phyloP scores from a whole-genome alignment of 306 rosid species.

The Mimosa pudica region DNA sequence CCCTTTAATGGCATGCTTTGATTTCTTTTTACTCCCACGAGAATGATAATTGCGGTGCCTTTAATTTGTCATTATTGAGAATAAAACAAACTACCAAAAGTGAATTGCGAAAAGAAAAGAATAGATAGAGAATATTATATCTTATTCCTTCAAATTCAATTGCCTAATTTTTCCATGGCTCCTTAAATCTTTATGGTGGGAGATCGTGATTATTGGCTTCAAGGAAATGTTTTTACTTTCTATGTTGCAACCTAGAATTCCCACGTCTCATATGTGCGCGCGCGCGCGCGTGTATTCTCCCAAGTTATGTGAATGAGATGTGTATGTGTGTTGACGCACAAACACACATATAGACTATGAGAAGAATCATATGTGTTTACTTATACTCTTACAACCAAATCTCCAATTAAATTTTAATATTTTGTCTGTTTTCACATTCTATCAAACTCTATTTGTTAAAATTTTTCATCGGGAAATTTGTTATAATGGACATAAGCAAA shows the following conservation, averaged over 20 bases:
- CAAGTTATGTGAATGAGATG: background rate
- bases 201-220: background rate
- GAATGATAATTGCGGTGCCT: conserved; percentile 3
- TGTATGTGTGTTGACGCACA: too few relatives aligned
- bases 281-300: background rate
- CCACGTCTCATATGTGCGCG: background rate
- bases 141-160: background rate
- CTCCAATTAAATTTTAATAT: too few relatives aligned
- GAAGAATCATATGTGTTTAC: background rate
- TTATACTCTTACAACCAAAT: background rate
- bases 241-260: conserved; percentile 6
- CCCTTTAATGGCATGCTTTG: conserved; percentile 43
- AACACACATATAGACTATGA: background rate
- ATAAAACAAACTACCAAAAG: conserved; percentile 16
- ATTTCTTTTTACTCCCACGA: conserved; percentile 16
- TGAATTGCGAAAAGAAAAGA: background rate
- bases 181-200: background rate
- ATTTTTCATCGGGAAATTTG: background rate
- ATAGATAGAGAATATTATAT: background rate
- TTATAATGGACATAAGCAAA: background rate
- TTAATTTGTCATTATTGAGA: conserved; percentile 23
- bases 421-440: background rate
- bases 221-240: background rate
- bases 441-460: background rate
- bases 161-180: background rate